Percentiles rank a stretch among this genome's conserved stretches.
Evolutionary conservation across 1,139 yeast genomes (phyloP).

Genomic region (Yamadazyma friedrichii): DNA sequence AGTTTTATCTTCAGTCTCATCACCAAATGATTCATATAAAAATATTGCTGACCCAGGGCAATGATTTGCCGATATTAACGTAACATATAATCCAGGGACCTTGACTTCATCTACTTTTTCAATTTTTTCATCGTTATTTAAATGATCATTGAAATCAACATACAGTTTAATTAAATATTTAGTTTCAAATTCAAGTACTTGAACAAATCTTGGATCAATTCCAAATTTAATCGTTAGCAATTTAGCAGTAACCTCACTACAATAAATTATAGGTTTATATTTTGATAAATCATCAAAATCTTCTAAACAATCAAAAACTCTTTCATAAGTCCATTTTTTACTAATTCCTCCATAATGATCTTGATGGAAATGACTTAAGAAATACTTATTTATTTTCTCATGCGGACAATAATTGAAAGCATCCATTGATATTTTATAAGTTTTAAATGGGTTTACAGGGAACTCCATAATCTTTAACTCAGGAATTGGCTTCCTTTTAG

Average conservation of each 20-base stretch:
- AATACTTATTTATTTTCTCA: conserved; percentile 47
- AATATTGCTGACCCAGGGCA: conserved; percentile 94
- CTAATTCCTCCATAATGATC: conserved; percentile 91
- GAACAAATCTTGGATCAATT: conserved; percentile 52
- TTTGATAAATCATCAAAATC: conserved; percentile 43
- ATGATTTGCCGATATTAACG: conserved; percentile 82
- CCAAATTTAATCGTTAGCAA: conserved; percentile 55
- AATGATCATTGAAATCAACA: conserved; percentile 12
- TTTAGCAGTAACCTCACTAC: conserved; percentile 66
- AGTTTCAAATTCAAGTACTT: conserved; percentile 44
- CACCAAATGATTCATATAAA: conserved; percentile 56
- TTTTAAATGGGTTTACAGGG: conserved; percentile 17
- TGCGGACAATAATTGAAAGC: conserved; percentile 61
- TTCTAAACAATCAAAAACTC: conserved; percentile 31
- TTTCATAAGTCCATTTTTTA: conserved; percentile 64
- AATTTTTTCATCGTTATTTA: conserved; percentile 17
- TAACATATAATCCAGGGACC: conserved; percentile 54
- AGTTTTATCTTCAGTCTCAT: conserved; percentile 24
- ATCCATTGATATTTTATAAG: conserved; percentile 55
- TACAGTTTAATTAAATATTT: conserved; percentile 27
- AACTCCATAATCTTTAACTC: conserved; percentile 53
- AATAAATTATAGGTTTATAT: conserved; percentile 50
- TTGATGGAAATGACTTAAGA: conserved; percentile 82
- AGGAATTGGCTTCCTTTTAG: conserved; percentile 46
- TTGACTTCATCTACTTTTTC: conserved; percentile 10